These are phyloP conservation scores for Exophiala aquamarina DNA, from an alignment of 2,329 filamentous ascomycete species.

Conservation along the genomic window DNA sequence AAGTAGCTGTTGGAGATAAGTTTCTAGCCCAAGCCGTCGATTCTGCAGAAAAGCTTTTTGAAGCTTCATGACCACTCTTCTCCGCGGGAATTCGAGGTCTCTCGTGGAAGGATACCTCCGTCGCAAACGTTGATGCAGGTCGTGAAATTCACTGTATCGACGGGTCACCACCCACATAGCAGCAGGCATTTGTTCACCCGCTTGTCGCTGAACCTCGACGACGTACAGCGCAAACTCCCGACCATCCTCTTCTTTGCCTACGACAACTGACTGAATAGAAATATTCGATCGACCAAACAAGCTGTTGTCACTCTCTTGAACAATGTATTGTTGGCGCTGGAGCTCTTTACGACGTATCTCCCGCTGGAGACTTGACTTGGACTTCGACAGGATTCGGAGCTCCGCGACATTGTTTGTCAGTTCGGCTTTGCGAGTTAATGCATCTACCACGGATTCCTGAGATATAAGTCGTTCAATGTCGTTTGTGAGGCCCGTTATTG, in stretches of 20 bases:
- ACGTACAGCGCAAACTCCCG: slow-evolving; percentile 89
- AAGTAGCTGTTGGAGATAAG: slow-evolving; percentile 78
- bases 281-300: slow-evolving; percentile 88
- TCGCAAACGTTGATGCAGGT: slow-evolving; percentile 86
- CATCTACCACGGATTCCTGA: slow-evolving; percentile 89
- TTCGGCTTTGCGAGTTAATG: slow-evolving; percentile 88
- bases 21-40: slow-evolving; percentile 77
- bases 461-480: slow-evolving; percentile 87
- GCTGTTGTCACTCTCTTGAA: slow-evolving; percentile 97
- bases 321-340: slow-evolving; percentile 92
- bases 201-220: slow-evolving; percentile 84
- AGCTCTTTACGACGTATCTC: slow-evolving; percentile 93
- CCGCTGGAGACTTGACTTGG: slow-evolving; percentile 85
- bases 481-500: slow-evolving; percentile 80
- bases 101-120: slow-evolving; percentile 83
- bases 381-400: slow-evolving; percentile 86
- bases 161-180: slow-evolving; percentile 91
- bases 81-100: slow-evolving; percentile 84
- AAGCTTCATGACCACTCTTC: slow-evolving; percentile 92
- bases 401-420: slow-evolving; percentile 96
- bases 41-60: slow-evolving; percentile 96
- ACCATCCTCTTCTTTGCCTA: slow-evolving; percentile 87
- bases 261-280: slow-evolving; percentile 87
- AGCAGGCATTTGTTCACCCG: slow-evolving; percentile 94
- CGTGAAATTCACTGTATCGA: slow-evolving; percentile 94